Conservation (phyloP, 2,329 filamentous ascomycete species). For the Allantophomopsis lycopodina region DNA sequence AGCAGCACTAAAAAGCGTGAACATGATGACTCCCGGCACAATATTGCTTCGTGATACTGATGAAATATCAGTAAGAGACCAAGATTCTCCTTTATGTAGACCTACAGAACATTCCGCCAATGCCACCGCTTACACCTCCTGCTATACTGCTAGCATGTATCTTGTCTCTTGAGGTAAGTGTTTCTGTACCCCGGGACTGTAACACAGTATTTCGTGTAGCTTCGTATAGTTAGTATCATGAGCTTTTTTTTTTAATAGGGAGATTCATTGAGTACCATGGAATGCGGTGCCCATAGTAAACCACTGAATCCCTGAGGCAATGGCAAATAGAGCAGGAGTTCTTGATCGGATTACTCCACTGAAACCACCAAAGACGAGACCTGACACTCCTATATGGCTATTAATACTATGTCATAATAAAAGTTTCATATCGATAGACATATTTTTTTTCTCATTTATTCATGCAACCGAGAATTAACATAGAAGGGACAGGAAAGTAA, state of each 20-base stretch:
- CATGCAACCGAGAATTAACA: background rate
- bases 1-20: conserved; percentile 38
- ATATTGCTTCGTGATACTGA: conserved; percentile 25
- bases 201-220: conserved; percentile 33
- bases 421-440: too few relatives aligned
- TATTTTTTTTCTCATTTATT: background rate
- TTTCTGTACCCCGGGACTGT: conserved; percentile 26
- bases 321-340: conserved; percentile 55
- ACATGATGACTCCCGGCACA: conserved; percentile 44
- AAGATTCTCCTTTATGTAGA: too few relatives aligned
- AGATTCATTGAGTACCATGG: conserved; percentile 44
- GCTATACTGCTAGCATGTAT: conserved; percentile 55
- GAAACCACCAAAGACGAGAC: conserved; percentile 51
- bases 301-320: conserved; percentile 67
- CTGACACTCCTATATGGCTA: conserved; percentile 34
- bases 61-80: too few relatives aligned
- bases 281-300: conserved; percentile 65
- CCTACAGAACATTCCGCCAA: conserved; percentile 42
- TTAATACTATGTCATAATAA: too few relatives aligned
- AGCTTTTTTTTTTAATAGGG: conserved; percentile 4
- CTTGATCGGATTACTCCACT: conserved; percentile 58
- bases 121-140: conserved; percentile 54
- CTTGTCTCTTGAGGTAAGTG: conserved; percentile 40
- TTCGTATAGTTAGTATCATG: background rate
- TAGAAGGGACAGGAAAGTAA: background rate